Conservation (phyloP, 129 eudicot species). For the Logfia minima region DNA sequence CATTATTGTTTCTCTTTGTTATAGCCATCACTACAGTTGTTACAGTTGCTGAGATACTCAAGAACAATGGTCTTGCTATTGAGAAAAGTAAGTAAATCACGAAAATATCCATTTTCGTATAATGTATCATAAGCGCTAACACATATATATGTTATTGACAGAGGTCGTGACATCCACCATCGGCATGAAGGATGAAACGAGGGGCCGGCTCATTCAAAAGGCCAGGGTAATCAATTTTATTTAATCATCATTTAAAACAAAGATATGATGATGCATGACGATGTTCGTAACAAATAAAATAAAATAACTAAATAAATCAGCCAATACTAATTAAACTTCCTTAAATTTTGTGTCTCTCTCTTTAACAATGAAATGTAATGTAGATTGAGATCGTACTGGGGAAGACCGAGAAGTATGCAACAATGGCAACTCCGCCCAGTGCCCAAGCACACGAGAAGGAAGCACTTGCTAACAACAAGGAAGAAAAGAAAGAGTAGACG, state of each 20-base stretch:
- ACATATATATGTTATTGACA: conserved; percentile 22
- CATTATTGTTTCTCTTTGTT: neutral
- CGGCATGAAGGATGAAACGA: conserved; percentile 78
- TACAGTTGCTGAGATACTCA: conserved; percentile 83
- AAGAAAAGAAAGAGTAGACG: conserved; percentile 31
- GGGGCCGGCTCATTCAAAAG: conserved; percentile 83
- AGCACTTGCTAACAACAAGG: conserved; percentile 28
- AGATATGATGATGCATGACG: no score
- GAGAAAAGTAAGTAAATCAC: conserved; percentile 64
- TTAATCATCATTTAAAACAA: conserved; percentile 7
- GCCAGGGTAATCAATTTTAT: conserved; percentile 52
- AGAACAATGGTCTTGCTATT: conserved; percentile 74
- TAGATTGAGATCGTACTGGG: conserved; percentile 87
- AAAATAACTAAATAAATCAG: neutral
- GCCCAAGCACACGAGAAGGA: conserved; percentile 43
- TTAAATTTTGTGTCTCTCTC: neutral
- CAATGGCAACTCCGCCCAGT: conserved; percentile 43
- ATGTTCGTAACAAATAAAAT: neutral
- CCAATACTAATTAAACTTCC: neutral
- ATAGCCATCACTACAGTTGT: conserved; percentile 91
- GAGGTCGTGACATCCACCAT: conserved; percentile 84
- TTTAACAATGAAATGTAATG: conserved; percentile 16
- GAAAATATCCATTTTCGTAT: neutral
- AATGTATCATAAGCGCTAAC: neutral
- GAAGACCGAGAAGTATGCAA: conserved; percentile 70